A percentile compares a stretch with the other conserved stretches of the same genome.
phyloP scores from a whole-genome alignment of 2,329 filamentous ascomycete species.

The Mycogone perniciosa region DNA sequence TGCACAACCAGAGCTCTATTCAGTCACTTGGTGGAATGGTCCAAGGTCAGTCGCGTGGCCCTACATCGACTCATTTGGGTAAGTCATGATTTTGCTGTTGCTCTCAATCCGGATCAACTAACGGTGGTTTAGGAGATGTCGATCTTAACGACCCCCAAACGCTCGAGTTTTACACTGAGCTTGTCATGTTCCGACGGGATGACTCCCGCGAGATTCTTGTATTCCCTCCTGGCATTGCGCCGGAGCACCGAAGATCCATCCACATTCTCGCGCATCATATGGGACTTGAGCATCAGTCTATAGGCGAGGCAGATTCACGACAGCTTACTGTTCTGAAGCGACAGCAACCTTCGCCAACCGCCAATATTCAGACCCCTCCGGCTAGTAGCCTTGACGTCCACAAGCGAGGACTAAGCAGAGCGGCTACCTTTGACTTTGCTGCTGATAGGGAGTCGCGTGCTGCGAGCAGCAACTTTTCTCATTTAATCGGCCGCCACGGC shows the following conservation, averaged over 20 bases:
- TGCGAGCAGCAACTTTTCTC: constrained; percentile 60
- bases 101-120: constrained; percentile 9
- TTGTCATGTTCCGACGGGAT: constrained; percentile 83
- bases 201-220: constrained; percentile 70
- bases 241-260: constrained; percentile 79
- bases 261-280: constrained; percentile 95
- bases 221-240: constrained; percentile 74
- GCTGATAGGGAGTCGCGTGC: constrained; percentile 64
- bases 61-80: constrained; percentile 38
- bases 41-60: constrained; percentile 51
- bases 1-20: constrained; percentile 81
- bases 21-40: constrained; percentile 65
- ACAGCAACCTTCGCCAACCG: constrained; percentile 45
- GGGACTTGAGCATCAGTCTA: constrained; percentile 83
- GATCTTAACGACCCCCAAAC: constrained; percentile 89
- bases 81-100: constrained; percentile 10
- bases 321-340: constrained; percentile 85
- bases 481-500: constrained; percentile 71
- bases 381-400: constrained; percentile 68
- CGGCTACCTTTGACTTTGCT: constrained; percentile 96
- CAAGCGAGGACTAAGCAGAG: constrained; percentile 79
- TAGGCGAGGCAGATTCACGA: constrained; percentile 78
- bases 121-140: constrained; percentile 49
- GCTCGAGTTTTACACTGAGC: constrained; percentile 81
- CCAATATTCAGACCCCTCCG: constrained; percentile 49